Conservation (phyloP, 2,329 filamentous ascomycete genomes). For the Zymoseptoria passerinii region DNA sequence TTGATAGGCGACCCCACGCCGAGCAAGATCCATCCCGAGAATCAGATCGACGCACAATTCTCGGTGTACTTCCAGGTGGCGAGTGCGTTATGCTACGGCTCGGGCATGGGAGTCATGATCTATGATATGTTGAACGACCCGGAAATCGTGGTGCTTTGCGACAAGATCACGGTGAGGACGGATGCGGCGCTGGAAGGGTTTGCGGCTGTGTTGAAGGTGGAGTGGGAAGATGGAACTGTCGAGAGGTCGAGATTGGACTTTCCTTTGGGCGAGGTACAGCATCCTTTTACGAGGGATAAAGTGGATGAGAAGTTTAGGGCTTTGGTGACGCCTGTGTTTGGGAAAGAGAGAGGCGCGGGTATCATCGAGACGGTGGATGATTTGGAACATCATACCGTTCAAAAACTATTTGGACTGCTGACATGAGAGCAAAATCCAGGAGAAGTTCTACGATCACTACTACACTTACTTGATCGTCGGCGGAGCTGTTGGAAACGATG, state of each 20-base stretch:
- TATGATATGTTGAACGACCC: constrained; percentile 22
- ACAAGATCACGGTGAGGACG: constrained; percentile 18
- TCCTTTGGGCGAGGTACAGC: constrained; percentile 24
- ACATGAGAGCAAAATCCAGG: no score
- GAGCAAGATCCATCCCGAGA: constrained; percentile 31
- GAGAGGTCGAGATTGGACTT: constrained; percentile 16
- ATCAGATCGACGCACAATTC: constrained; percentile 31
- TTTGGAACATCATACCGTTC: constrained; percentile 16
- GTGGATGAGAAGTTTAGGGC: constrained; percentile 26
- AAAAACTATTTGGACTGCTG: constrained; percentile 14
- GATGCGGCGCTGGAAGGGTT: constrained; percentile 20
- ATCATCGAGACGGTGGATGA: constrained; percentile 19
- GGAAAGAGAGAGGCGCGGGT: constrained; percentile 12
- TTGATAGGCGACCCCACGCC: constrained; percentile 29
- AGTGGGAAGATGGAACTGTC: constrained; percentile 18
- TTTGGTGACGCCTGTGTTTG: constrained; percentile 19
- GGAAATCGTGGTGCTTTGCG: constrained; percentile 17
- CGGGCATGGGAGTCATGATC: constrained; percentile 21
- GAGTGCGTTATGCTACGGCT: constrained; percentile 23
- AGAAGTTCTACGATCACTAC: no score
- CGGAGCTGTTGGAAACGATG: no score
- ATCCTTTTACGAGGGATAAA: constrained; percentile 23
- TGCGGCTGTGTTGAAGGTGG: constrained; percentile 16
- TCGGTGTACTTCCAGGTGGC: constrained; percentile 30
- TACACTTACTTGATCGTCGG: no score